Base-by-base conservation (phyloP, 495 filamentous ascomycete genomes). In the Paragyromitra xinjiangensis region DNA sequence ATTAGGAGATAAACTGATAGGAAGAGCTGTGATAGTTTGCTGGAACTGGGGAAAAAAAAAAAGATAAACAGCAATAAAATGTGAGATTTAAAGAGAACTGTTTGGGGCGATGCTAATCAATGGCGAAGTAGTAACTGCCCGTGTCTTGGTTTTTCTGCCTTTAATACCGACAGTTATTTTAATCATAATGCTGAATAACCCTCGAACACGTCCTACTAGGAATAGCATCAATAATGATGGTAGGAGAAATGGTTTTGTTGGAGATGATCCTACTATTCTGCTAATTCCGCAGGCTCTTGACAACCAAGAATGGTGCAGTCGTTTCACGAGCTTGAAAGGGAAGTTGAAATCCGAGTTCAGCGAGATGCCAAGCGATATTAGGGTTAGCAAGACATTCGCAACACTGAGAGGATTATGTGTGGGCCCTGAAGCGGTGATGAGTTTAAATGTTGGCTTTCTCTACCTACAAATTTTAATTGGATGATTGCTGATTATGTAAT, bases 331-430 rank as follows among this genome's bases (percentile, higher is more conserved):
- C 12, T 26, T 79, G 39, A 66, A 24, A 3, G 14, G 66, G 7
- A 56, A 51, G 34, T 45, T 79, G 45, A 56, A 78, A 24, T 22
- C 34, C 19, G 67, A 70, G 22, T 59, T 39, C n/a, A 45, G 50
- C 48, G 51, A 45, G n/a, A 65, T 78, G 16, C 51, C 74, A 2
- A 59, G 16, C 8, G 61, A 72, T 24, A 45, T 45, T 16, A 67
- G 24, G 16, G 29, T 67, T 3, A 61, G 14, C 24, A 79, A 78
- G 29, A 16, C 24, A 1, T 79, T 79, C 65, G 61, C 59, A 5
- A 77, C 59, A 7, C 48, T 79, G 0, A 58, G 74, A 34, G 77
- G 59, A 24, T 26, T 79, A 16, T 78, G 74, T 53, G 40, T 40
- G 16, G 55, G 62, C 7, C 24, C 65, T 14, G 66, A 61, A 53